Percentiles rank a stretch among this genome's conserved stretches.
These are phyloP conservation scores for Saraca asoca DNA, from an alignment of 331 rosid genomes.

Conservation along the genomic window DNA sequence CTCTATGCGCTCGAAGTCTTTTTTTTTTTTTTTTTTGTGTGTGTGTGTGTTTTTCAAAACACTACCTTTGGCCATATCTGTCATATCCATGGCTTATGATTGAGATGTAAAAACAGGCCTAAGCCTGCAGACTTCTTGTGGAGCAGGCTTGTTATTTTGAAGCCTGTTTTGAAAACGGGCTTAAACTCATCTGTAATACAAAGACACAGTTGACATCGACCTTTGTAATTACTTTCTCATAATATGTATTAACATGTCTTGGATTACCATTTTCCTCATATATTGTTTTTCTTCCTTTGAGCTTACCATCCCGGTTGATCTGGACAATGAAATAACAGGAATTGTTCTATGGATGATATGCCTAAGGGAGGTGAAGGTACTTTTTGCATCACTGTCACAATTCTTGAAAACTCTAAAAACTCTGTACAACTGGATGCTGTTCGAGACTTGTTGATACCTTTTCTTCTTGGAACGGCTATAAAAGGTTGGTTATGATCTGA, in stretches of 20 bases:
- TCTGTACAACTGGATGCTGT: constrained; percentile 54
- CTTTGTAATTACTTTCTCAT: no score
- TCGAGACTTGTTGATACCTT: constrained; percentile 63
- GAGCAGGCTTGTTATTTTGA: no score
- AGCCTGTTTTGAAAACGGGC: no score
- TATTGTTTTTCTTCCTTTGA: constrained; percentile 16
- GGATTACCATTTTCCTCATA: background rate
- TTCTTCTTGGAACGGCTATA: constrained; percentile 61
- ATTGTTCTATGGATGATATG: constrained; percentile 45
- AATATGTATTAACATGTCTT: no score
- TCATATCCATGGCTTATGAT: no score
- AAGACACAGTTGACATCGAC: no score
- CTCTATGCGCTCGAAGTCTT: no score
- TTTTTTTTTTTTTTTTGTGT: no score
- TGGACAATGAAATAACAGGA: constrained; percentile 54
- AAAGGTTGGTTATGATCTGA: constrained; percentile 60
- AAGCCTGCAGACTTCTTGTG: no score
- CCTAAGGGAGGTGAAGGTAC: constrained; percentile 35
- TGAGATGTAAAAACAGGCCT: no score
- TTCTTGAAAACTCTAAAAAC: constrained; percentile 51
- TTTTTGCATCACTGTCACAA: constrained; percentile 59
- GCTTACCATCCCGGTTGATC: constrained; percentile 43
- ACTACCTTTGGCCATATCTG: constrained; percentile 11
- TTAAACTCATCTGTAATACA: no score
- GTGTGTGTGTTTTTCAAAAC: no score